These are phyloP conservation scores for Dioszegia crocea DNA, from an alignment of 768 basidiomycete genomes.

Conservation along the genomic window DNA sequence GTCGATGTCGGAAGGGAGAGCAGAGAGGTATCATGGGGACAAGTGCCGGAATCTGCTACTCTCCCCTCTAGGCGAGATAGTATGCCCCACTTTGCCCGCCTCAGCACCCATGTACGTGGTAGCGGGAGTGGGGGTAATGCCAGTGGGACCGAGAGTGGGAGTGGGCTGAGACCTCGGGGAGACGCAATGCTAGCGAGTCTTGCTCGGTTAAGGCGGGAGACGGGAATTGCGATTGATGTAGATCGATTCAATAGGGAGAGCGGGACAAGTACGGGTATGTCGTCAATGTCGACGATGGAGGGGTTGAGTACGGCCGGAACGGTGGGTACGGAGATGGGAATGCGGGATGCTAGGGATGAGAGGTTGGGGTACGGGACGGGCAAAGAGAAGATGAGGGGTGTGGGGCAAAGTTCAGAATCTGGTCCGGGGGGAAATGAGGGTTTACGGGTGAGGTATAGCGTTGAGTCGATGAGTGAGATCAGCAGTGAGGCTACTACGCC, in stretches of 20 bases:
- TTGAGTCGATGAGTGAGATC: not conserved
- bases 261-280: not conserved
- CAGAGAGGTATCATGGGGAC: not conserved
- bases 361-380: too few species aligned
- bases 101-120: too few species aligned
- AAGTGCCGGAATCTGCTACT: not conserved
- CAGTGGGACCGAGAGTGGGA: not conserved
- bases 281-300: not conserved
- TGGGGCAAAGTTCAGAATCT: too few species aligned
- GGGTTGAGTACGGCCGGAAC: not conserved
- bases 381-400: too few species aligned
- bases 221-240: slow-evolving; percentile 14
- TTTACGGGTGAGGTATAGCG: slow-evolving; percentile 1
- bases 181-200: slow-evolving; percentile 10
- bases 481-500: not conserved
- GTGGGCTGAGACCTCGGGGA: not conserved
- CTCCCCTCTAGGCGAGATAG: not conserved
- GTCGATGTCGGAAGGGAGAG: not conserved
- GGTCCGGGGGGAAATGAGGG: too few species aligned
- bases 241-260: not conserved
- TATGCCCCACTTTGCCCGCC: too few species aligned
- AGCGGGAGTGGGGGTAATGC: too few species aligned
- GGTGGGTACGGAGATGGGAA: not conserved
- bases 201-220: slow-evolving; percentile 13
- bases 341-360: not conserved